These are phyloP conservation scores for Jacaranda copaia DNA, from an alignment of 257 asterid genomes.

Conservation along the genomic window DNA sequence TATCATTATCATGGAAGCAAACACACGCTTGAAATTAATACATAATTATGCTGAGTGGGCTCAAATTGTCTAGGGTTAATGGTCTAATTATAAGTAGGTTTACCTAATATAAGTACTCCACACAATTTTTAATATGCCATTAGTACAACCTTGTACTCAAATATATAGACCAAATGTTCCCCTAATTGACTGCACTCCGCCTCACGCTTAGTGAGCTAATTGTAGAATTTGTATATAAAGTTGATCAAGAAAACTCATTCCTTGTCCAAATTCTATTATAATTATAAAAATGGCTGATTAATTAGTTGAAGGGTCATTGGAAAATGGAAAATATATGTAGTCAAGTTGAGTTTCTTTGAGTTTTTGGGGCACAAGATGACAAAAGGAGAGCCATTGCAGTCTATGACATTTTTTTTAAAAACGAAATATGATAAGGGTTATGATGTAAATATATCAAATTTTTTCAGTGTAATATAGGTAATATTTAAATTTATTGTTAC, in stretches of 20 bases:
- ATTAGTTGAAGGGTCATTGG: constrained; percentile 24
- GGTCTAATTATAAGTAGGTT: constrained; percentile 44
- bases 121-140: constrained; percentile 21
- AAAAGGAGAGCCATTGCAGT: not conserved
- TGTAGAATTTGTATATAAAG: not conserved
- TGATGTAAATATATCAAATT: not conserved
- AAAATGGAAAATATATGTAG: not conserved
- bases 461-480: too few relatives aligned
- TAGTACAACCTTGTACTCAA: constrained; percentile 41
- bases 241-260: not conserved
- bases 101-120: constrained; percentile 43
- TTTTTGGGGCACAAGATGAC: constrained; percentile 3
- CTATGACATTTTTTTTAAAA: not conserved
- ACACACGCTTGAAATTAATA: constrained; percentile 49
- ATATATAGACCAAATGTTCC: constrained; percentile 54
- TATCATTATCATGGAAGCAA: constrained; percentile 44
- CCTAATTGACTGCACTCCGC: constrained; percentile 44
- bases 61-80: constrained; percentile 36
- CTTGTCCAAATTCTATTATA: constrained; percentile 15
- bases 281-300: not conserved
- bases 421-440: not conserved
- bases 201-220: constrained; percentile 35
- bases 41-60: constrained; percentile 39
- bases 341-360: not conserved
- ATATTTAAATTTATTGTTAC: too few relatives aligned